phyloP scores from a whole-genome alignment of 2,329 filamentous ascomycete species.

The Pseudocercospora cruenta region DNA sequence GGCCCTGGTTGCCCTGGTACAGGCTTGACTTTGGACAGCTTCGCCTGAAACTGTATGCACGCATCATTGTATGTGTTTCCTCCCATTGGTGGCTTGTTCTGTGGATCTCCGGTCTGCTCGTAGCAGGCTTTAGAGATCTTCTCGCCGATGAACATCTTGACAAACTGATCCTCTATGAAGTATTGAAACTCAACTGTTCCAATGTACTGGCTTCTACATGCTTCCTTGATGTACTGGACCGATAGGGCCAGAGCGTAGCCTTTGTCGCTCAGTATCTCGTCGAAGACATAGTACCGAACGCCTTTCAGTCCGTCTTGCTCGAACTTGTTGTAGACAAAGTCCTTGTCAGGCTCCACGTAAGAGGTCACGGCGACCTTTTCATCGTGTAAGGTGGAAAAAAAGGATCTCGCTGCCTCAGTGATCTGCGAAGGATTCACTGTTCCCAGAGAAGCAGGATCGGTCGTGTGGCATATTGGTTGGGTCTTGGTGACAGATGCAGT shows the following conservation, averaged over 20 bases:
- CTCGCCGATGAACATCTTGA: neutral
- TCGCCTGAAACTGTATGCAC: neutral
- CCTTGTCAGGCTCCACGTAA: neutral
- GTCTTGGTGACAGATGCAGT: neutral
- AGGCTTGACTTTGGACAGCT: neutral
- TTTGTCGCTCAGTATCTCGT: neutral
- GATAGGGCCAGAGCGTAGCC: neutral
- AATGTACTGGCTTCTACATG: neutral
- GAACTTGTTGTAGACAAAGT: neutral
- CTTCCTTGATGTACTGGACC: neutral
- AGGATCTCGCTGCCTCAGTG: neutral
- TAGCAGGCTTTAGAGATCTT: neutral
- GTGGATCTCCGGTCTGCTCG: neutral
- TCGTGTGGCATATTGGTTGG: neutral
- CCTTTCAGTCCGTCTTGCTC: neutral
- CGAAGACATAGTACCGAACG: neutral
- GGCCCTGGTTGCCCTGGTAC: neutral
- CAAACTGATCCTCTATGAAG: neutral
- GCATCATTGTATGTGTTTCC: neutral
- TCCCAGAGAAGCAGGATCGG: neutral
- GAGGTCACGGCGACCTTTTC: neutral
- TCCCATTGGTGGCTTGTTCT: neutral
- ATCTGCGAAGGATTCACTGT: neutral
- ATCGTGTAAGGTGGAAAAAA: neutral
- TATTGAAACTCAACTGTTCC: neutral